Base-by-base conservation (phyloP, 257 asterid species). In the Solanum medicagineum region DNA sequence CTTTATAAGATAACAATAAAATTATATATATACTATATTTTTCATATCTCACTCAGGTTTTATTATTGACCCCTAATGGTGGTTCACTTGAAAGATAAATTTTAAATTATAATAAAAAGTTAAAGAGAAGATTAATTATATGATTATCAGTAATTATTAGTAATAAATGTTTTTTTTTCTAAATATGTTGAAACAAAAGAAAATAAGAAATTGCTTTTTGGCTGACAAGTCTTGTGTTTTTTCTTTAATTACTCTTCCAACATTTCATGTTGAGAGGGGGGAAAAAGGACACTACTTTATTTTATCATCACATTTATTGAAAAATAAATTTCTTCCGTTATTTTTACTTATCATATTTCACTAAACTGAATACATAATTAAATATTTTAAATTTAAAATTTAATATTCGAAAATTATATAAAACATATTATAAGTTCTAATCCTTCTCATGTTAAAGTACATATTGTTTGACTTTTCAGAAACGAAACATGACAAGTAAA, bases 401-500 rank as follows among this genome's bases (percentile, higher is more conserved):
- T 0, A 57, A 20, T 20, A 1, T 57, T 57, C 0, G 0, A 8
- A 57, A 20, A 57, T 0, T 57, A 57, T 57, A 20, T 0, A 12
- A 20, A 57, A 57, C 7, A 10, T 57, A 9, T 19, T 57, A 19
- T 57, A 57, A 57, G 8, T 1, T 57, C 6, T 0, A 57, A 20
- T 20, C 0, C 2, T 57, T 57, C 1, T 57, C 0, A 57, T 57
- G 3, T 20, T 57, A 57, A 57, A 20, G 7, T 57, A 9, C 1
- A 20, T 20, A 12, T 11, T 4, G 0, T 2, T 1, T 20, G 6
- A 4, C 6, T 57, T 1, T 20, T 0, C 4, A 57, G 4, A 57
- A 20, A 12, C 0, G 1, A 20, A 57, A 20, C 3, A 1, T 57
- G 26, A 57, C 13, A 19, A 57, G 13, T 57, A 20, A 57, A 57